phyloP scores from a whole-genome alignment of 75 land plant species.

The Larix kaempferi region DNA sequence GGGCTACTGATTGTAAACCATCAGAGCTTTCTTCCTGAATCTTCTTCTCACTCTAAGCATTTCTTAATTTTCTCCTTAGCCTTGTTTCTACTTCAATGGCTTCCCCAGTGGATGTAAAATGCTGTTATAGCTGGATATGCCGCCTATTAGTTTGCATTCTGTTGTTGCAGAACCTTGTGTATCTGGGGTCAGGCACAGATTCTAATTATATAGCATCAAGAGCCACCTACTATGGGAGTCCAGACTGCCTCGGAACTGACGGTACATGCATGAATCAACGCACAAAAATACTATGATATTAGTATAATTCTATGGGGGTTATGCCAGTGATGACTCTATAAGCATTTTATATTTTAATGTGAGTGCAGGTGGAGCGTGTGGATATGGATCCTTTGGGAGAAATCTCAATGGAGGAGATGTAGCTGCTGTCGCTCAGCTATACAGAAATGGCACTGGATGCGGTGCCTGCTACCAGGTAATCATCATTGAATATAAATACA shows the following conservation, averaged over 20 bases:
- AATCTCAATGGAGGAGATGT: slow-evolving; percentile 64
- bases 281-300: no score
- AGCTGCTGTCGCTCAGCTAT: slow-evolving; percentile 58
- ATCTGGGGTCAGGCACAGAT: background rate
- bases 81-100: background rate
- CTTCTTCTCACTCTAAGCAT: no score
- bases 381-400: slow-evolving; percentile 49
- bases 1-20: no score
- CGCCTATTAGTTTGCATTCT: background rate
- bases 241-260: slow-evolving; percentile 6
- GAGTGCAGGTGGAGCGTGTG: slow-evolving; percentile 60
- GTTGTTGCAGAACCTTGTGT: background rate
- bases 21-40: no score
- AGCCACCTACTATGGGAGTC: slow-evolving; percentile 15
- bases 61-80: no score
- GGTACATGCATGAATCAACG: background rate
- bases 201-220: background rate
- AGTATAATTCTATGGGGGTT: no score
- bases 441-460: slow-evolving; percentile 65
- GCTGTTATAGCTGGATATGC: background rate
- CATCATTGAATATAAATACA: no score
- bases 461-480: slow-evolving; percentile 77
- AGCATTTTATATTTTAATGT: background rate
- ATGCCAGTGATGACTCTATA: no score
- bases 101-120: background rate